Conservation (phyloP, 2,329 filamentous ascomycete species). For the Grosmannia clavigera region DNA sequence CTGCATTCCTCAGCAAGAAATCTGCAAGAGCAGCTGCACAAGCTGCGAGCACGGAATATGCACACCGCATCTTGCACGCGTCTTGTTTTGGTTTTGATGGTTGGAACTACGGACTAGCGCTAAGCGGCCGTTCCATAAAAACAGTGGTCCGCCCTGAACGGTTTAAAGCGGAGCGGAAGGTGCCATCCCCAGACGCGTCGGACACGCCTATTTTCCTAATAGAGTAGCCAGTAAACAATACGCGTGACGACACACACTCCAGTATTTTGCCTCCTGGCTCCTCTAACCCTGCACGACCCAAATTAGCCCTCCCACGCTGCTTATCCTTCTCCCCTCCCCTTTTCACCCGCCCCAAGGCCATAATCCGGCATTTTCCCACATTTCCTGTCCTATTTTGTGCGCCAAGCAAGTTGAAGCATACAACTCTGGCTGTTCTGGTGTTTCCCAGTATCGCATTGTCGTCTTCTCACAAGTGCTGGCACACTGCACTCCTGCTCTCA, state of each 20-base stretch:
- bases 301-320: background rate
- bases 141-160: background rate
- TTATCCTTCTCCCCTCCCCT: background rate
- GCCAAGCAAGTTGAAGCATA: background rate
- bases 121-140: background rate
- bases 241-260: conserved; percentile 8
- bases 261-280: background rate
- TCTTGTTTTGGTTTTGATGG: background rate
- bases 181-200: conserved; percentile 11
- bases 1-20: background rate
- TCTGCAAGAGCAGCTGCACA: background rate
- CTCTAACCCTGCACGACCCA: background rate
- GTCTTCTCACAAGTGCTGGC: background rate
- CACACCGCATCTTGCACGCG: background rate
- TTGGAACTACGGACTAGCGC: background rate
- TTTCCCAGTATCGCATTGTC: background rate
- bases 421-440: background rate
- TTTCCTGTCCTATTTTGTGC: background rate
- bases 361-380: background rate
- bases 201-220: conserved; percentile 12
- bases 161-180: background rate
- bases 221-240: conserved; percentile 13
- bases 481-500: background rate
- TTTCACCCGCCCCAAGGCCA: background rate
- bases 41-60: background rate